Base-by-base conservation (phyloP, 2,329 filamentous ascomycete species). In the Fusarium duplospermum region DNA sequence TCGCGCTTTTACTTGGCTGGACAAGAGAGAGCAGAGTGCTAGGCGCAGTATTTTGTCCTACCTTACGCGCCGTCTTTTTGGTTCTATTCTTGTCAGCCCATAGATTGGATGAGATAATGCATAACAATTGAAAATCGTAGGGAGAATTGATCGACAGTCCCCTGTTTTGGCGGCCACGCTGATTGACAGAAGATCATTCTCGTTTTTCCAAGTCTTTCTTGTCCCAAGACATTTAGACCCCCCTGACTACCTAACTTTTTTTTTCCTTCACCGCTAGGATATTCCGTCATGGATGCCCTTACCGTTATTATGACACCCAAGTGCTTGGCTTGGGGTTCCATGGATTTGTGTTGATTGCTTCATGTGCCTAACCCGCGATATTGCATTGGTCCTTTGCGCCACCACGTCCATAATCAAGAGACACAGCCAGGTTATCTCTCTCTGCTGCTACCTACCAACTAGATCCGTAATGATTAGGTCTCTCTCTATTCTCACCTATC, bases 261-360 rank as follows among this genome's bases (percentile, higher is more conserved):
- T 47, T 38, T 59, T 57, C 52, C 64, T 74, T 74, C 61, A 61
- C 71, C 68, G 68, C 71, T 70, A 54, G 50, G 59, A 72, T 66
- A 65, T 73, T 66, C 35, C 68, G 71, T 69, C 67, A 69, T 74
- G 58, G 68, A 54, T 74, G 52, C 31, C 40, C 38, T 47, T 36
- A 64, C 57, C 68, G 57, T 60, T 54, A 63, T 76, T n/a, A n/a
- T n/a, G 64, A 69, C 66, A 59, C 66, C 62, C 62, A 64, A 65
- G 64, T 58, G 52, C 40, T 27, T 67, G 45, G 47, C n/a, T 14
- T 33, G 42, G 13, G 42, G 45, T 50, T 50, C 45, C 45, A 50
- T 40, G 16, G 16, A 27, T 45, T 52, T 52, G 47, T 52, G 24
- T 52, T 64, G 47, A 59, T 40, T 66, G 52, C 62, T 58, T 62